These are phyloP conservation scores for Gossypium rotundifolium DNA, from an alignment of 345 rosid genomes.

Conservation along the genomic window DNA sequence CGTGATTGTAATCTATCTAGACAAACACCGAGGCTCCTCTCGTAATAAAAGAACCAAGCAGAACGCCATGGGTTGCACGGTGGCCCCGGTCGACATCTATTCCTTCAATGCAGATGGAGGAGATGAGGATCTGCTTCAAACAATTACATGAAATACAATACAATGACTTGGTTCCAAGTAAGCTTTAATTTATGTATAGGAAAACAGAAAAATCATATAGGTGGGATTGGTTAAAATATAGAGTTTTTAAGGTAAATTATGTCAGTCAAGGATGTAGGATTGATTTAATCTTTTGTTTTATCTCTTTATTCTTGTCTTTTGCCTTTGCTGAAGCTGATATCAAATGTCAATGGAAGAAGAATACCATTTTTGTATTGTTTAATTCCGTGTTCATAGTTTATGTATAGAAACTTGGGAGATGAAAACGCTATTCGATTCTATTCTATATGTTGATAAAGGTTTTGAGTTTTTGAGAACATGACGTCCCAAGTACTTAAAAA, in stretches of 20 bases:
- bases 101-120: slow-evolving; percentile 48
- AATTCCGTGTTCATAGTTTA: background rate
- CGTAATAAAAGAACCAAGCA: slow-evolving; percentile 20
- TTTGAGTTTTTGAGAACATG: too few species aligned
- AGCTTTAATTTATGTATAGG: slow-evolving; percentile 4
- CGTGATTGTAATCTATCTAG: slow-evolving; percentile 66
- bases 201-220: background rate
- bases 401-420: too few species aligned
- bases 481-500: too few species aligned
- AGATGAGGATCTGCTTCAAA: slow-evolving; percentile 25
- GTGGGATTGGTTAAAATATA: background rate
- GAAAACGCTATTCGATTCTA: too few species aligned
- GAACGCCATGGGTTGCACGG: slow-evolving; percentile 37
- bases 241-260: slow-evolving; percentile 14
- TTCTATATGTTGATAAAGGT: too few species aligned
- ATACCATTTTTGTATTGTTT: slow-evolving; percentile 16
- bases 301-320: slow-evolving; percentile 2
- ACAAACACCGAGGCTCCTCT: slow-evolving; percentile 41
- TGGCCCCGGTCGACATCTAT: slow-evolving; percentile 71
- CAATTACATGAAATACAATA: slow-evolving; percentile 14
- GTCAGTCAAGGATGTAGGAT: background rate
- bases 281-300: background rate
- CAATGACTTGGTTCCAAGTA: background rate
- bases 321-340: background rate
- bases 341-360: background rate